Conservation (phyloP, 208 protist genomes). For the Wallacemonas rigidus region DNA sequence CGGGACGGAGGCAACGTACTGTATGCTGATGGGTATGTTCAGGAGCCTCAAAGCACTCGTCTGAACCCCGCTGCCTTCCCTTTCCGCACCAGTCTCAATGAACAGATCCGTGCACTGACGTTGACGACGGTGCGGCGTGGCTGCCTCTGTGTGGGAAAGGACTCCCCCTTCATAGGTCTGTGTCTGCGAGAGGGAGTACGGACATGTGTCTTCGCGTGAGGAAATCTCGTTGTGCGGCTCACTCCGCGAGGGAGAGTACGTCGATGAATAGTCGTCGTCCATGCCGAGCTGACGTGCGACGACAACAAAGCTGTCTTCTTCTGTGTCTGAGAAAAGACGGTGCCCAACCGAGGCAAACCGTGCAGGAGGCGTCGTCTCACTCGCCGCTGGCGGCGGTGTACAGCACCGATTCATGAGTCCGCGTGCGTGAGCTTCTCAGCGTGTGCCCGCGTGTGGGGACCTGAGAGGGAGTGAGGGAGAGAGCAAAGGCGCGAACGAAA, state of each 20-base stretch:
- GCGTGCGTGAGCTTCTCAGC: neutral
- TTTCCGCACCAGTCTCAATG: neutral
- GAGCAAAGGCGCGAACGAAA: neutral
- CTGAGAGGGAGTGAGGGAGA: neutral
- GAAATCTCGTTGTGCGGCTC: neutral
- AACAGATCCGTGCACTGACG: neutral
- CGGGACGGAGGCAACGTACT: neutral
- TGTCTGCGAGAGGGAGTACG: neutral
- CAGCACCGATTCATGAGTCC: constrained; percentile 24
- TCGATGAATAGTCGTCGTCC: constrained; percentile 8
- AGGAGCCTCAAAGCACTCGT: neutral
- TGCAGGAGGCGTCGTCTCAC: constrained; percentile 16
- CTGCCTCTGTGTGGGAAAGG: neutral
- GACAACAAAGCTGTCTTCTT: constrained; percentile 12
- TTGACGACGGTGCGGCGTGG: neutral
- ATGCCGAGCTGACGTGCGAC: constrained; percentile 16
- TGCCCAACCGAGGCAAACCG: constrained; percentile 26
- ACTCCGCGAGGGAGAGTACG: neutral
- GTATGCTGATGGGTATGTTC: neutral
- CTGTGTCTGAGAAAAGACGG: constrained; percentile 27
- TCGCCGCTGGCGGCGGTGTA: constrained; percentile 23
- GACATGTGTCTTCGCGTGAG: constrained; percentile 5
- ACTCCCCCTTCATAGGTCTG: neutral
- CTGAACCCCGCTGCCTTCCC: neutral
- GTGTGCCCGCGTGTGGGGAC: too few relatives aligned